Evolutionary conservation across 805 yeast species (phyloP).

Genomic region (Candida vaughaniae): DNA sequence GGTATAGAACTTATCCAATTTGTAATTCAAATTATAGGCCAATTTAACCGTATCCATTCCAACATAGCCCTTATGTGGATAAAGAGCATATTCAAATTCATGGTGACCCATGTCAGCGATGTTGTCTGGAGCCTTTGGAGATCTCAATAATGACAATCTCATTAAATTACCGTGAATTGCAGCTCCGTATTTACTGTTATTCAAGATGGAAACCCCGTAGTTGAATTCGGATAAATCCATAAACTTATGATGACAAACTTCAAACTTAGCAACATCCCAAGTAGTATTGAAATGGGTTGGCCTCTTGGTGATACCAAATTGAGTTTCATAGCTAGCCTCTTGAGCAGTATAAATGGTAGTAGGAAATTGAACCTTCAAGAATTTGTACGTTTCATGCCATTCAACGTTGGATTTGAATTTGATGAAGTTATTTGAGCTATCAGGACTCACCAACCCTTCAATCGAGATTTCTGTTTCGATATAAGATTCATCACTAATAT

Average conservation of each 20-base stretch:
- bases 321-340: conserved; percentile 85
- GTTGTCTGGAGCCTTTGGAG: conserved; percentile 94
- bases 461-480: conserved; percentile 71
- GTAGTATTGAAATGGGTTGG: conserved; percentile 94
- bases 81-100: conserved; percentile 74
- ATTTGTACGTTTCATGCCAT: conserved; percentile 88
- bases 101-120: conserved; percentile 93
- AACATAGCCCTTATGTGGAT: conserved; percentile 76
- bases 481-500: conserved; percentile 54
- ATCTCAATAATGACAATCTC: conserved; percentile 80
- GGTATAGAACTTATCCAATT: conserved; percentile 9
- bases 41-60: conserved; percentile 63
- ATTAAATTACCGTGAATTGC: conserved; percentile 90
- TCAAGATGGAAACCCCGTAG: conserved; percentile 84
- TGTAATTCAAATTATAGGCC: conserved; percentile 78
- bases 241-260: conserved; percentile 91
- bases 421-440: conserved; percentile 30
- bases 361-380: conserved; percentile 93
- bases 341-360: conserved; percentile 72
- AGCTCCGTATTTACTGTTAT: conserved; percentile 88
- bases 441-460: conserved; percentile 48
- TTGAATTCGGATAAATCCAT: conserved; percentile 85
- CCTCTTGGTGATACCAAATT: conserved; percentile 85
- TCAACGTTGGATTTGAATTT: conserved; percentile 51
- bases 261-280: conserved; percentile 97